Conservation (phyloP, 2,329 filamentous ascomycete species). For the Atkinsonella hypoxylon region DNA sequence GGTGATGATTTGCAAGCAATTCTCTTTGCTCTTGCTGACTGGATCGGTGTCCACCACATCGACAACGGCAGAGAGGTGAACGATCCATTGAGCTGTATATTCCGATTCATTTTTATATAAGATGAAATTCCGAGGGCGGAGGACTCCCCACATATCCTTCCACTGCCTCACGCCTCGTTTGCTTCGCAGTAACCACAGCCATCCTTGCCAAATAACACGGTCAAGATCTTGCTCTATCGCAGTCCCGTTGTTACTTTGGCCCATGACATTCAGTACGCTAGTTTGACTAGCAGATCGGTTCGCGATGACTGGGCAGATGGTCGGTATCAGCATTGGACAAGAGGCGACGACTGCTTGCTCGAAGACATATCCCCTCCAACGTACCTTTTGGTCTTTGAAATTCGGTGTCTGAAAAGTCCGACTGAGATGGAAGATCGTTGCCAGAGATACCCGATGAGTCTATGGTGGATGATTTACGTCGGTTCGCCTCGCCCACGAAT, state of each 20-base stretch:
- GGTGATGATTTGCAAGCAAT: slow-evolving; percentile 86
- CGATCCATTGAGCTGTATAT: slow-evolving; percentile 74
- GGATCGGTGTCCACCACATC: slow-evolving; percentile 90
- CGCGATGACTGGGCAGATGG: slow-evolving; percentile 12
- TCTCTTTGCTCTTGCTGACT: slow-evolving; percentile 68
- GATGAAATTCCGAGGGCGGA: slow-evolving; percentile 72
- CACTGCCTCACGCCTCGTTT: slow-evolving; percentile 79
- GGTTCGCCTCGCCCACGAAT: slow-evolving; percentile 20
- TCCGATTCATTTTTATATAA: slow-evolving; percentile 91
- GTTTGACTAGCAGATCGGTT: slow-evolving; percentile 50
- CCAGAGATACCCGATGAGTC: slow-evolving; percentile 53
- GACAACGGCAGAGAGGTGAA: slow-evolving; percentile 68
- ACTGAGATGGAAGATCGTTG: slow-evolving; percentile 65
- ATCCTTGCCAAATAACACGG: slow-evolving; percentile 87
- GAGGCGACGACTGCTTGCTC: neutral
- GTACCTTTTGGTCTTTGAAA: slow-evolving; percentile 30
- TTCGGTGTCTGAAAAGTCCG: slow-evolving; percentile 72
- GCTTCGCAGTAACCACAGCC: slow-evolving; percentile 72
- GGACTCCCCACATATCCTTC: slow-evolving; percentile 89
- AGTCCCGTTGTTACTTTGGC: slow-evolving; percentile 15
- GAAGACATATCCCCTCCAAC: neutral
- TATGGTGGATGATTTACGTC: slow-evolving; percentile 48
- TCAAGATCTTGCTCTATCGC: slow-evolving; percentile 56
- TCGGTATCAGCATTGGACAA: neutral
- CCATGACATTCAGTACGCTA: slow-evolving; percentile 30